These are phyloP conservation scores for Thermochaetoides dissita DNA, from an alignment of 2,329 filamentous ascomycete genomes.

Conservation along the genomic window DNA sequence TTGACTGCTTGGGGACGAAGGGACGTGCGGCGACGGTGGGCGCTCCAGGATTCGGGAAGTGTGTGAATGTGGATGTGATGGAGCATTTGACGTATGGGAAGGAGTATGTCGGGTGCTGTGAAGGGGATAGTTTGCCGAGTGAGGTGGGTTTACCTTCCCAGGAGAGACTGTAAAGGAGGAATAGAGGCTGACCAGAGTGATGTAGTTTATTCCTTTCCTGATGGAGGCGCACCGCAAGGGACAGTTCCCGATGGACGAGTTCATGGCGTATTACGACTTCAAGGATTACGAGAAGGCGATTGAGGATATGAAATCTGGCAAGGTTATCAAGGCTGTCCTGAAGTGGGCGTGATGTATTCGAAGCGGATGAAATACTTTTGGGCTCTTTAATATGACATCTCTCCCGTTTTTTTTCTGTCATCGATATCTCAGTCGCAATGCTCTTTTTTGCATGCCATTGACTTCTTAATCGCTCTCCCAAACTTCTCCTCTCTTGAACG, in stretches of 20 bases:
- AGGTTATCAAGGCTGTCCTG: conserved; percentile 22
- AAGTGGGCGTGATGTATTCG: conserved; percentile 12
- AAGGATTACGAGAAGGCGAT: conserved; percentile 19
- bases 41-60: conserved; percentile 13
- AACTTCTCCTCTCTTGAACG: too few species aligned
- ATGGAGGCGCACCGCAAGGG: conserved; percentile 22
- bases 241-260: conserved; percentile 20
- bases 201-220: conserved; percentile 21
- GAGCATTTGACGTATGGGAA: conserved; percentile 16
- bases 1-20: conserved; percentile 26
- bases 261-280: conserved; percentile 21
- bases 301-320: conserved; percentile 18
- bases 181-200: neutral
- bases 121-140: conserved; percentile 16
- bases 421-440: too few species aligned
- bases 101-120: conserved; percentile 18
- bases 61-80: conserved; percentile 16
- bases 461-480: too few species aligned
- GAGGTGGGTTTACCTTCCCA: conserved; percentile 11
- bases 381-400: too few species aligned
- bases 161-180: neutral
- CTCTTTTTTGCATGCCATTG: too few species aligned
- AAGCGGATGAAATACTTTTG: too few species aligned
- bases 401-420: too few species aligned
- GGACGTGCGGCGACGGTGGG: conserved; percentile 18